Evolutionary conservation across 2,329 filamentous ascomycete genomes (phyloP).

Genomic region (Colletotrichum sidae): DNA sequence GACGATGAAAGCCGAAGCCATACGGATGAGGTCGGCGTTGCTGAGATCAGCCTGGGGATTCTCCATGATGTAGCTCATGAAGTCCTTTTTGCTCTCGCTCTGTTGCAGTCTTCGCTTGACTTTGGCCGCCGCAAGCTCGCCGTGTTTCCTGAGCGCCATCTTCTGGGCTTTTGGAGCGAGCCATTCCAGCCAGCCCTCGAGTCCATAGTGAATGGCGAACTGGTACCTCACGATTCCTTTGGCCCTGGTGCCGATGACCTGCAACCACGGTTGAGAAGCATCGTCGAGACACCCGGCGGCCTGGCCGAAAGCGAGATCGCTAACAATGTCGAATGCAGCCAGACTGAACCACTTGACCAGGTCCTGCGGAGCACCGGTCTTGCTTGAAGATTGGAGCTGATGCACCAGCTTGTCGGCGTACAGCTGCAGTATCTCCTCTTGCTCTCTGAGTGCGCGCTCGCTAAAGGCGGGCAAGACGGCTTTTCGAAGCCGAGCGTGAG

Average conservation of each 20-base stretch:
- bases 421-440: constrained; percentile 27
- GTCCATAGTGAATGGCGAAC: constrained; percentile 26
- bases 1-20: constrained; percentile 41
- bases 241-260: constrained; percentile 25
- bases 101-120: constrained; percentile 24
- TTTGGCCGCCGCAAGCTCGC: constrained; percentile 17
- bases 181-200: constrained; percentile 22
- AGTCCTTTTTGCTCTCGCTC: constrained; percentile 18
- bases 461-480: constrained; percentile 28
- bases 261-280: constrained; percentile 26
- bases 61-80: constrained; percentile 28
- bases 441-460: constrained; percentile 22
- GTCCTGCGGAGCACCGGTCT: constrained; percentile 30
- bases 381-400: constrained; percentile 20
- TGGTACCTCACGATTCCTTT: constrained; percentile 26
- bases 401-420: constrained; percentile 26
- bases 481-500: constrained; percentile 29
- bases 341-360: constrained; percentile 51
- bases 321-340: constrained; percentile 55
- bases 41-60: constrained; percentile 16
- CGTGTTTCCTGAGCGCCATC: constrained; percentile 20
- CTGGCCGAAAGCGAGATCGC: constrained; percentile 60
- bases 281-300: constrained; percentile 53
- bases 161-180: constrained; percentile 27
- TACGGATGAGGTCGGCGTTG: constrained; percentile 23